Conservation (phyloP, 129 eudicot species). For the Tagetes patula region DNA sequence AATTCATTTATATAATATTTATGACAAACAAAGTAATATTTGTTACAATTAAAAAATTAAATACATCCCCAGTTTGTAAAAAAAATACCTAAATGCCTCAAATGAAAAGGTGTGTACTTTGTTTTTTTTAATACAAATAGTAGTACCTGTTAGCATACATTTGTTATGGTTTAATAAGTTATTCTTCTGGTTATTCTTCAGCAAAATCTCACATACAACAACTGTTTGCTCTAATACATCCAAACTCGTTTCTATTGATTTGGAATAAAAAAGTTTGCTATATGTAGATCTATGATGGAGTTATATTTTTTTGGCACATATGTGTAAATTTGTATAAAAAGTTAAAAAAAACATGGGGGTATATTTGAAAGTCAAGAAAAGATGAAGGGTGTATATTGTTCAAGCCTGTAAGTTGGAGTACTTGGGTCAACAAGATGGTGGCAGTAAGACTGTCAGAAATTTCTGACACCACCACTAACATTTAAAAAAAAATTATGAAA, state of each 20-base stretch:
- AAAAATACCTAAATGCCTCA: too few species aligned
- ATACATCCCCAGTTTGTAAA: too few species aligned
- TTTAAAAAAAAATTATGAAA: constrained; percentile 22
- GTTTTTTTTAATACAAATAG: too few species aligned
- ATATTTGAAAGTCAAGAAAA: not conserved
- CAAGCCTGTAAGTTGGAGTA: constrained; percentile 10
- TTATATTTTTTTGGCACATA: not conserved
- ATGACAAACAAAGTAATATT: too few species aligned
- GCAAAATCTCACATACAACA: not conserved
- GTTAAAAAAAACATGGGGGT: constrained; percentile 7
- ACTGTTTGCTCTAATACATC: not conserved
- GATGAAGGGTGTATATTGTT: constrained; percentile 10
- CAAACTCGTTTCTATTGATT: not conserved
- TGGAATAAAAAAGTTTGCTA: not conserved
- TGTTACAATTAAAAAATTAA: too few species aligned
- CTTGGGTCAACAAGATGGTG: constrained; percentile 27
- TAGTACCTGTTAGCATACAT: too few species aligned
- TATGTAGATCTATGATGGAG: not conserved
- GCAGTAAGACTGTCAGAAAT: constrained; percentile 28
- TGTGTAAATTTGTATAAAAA: not conserved
- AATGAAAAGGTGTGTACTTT: too few species aligned
- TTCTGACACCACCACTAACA: constrained; percentile 36
- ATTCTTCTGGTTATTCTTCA: not conserved
- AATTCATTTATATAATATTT: too few species aligned
- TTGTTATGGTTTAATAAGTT: too few species aligned